Conservation (phyloP, 108 stramenopile genomes). For the Stephanodiscus triporus region DNA sequence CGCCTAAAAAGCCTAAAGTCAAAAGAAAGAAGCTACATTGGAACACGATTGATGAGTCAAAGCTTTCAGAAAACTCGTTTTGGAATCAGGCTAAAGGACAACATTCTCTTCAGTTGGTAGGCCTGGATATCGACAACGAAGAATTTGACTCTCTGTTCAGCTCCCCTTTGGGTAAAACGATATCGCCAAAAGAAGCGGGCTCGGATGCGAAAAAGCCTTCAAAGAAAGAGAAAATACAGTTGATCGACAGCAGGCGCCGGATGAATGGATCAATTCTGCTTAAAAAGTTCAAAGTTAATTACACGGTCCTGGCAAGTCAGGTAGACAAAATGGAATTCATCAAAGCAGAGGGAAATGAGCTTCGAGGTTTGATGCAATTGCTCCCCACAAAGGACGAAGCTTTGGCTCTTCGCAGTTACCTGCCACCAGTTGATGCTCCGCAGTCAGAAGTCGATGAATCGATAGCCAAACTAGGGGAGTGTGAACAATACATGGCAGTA, state of each 20-base stretch:
- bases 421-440: slow-evolving; percentile 38
- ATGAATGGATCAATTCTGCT: slow-evolving; percentile 67
- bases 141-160: slow-evolving; percentile 64
- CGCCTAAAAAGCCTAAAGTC: slow-evolving; percentile 24
- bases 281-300: slow-evolving; percentile 55
- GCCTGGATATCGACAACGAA: slow-evolving; percentile 61
- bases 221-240: slow-evolving; percentile 50
- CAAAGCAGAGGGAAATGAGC: slow-evolving; percentile 44
- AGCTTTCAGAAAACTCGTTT: slow-evolving; percentile 51
- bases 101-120: slow-evolving; percentile 43
- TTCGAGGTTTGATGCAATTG: slow-evolving; percentile 50
- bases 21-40: slow-evolving; percentile 60
- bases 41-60: slow-evolving; percentile 60
- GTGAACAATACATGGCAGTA: slow-evolving; percentile 51
- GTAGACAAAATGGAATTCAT: slow-evolving; percentile 46
- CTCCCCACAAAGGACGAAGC: slow-evolving; percentile 51
- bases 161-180: slow-evolving; percentile 21
- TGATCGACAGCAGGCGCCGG: slow-evolving; percentile 56
- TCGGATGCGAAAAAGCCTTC: slow-evolving; percentile 31
- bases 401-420: slow-evolving; percentile 41
- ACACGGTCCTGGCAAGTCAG: slow-evolving; percentile 37
- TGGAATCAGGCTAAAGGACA: slow-evolving; percentile 56
- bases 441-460: slow-evolving; percentile 44
- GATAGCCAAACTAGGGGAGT: slow-evolving; percentile 47
- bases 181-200: slow-evolving; percentile 18